Evolutionary conservation across 306 rosid genomes (phyloP), one percentile per base, ranked within the genome.

Genomic region (Pyrus bretschneideri): DNA sequence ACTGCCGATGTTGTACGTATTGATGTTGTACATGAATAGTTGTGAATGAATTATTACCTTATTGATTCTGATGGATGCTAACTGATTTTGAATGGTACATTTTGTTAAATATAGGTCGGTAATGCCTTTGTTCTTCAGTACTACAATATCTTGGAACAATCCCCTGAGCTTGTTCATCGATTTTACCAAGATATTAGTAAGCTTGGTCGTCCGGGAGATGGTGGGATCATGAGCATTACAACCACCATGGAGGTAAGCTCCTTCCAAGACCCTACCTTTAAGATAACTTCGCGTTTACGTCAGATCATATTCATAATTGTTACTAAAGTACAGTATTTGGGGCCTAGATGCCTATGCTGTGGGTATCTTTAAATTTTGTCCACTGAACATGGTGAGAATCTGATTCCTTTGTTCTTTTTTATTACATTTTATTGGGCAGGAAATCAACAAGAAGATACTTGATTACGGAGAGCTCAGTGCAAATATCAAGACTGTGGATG

Each of bases 71-170:
- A n/a, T n/a, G n/a, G 8, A 27, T 67, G 65, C 25, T 83, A 77
- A 77, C 52, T 23, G 58, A 13, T 55, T 80, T 78, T 52, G 21
- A 27, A 44, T 74, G 66, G 33, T 19, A 68, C n/a, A 19, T 49
- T 58, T 25, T 52, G 74, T 54, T 8, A 42, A 59, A 57, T 79
- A 4, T 77, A 93, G 98, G 98, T 93, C 76, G 97, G 98, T 2
- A 81, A 88, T 77, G 98, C 97, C n/a, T 93, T 93, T 86, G 93
- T 89, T 64, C 91, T 85, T 67, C 98, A 91, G 70, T 93, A 89
- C 78, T 93, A 93, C 78, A 91, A 79, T 76, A 91, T 93, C 88
- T 82, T 93, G 85, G 89, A 89, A 71, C 90, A 89, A 69, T 91
- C 92, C 55, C 98, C 98, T 3, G 83, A 88, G 82, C 91, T 82